A percentile compares a stretch with the other conserved stretches of the same genome.
Evolutionary conservation across 805 yeast species (phyloP).

Genomic region (Phaffomyces opuntiae): DNA sequence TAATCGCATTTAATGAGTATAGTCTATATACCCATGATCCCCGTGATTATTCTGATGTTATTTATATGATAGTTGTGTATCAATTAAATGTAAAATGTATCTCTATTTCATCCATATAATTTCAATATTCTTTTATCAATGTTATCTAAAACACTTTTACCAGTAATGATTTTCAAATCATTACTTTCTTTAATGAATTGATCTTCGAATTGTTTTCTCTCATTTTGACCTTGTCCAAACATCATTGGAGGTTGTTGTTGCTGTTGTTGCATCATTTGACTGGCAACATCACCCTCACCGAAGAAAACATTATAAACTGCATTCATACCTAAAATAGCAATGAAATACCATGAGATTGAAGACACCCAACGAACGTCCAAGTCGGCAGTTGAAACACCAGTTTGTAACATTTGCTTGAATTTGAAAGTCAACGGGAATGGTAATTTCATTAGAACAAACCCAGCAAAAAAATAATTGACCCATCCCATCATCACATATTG

Average conservation of each 20-base stretch:
- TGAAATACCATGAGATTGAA: conserved; percentile 92
- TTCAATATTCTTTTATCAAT: conserved; percentile 6
- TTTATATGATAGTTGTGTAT: no score
- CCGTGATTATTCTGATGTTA: neutral
- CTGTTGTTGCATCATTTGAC: conserved; percentile 37
- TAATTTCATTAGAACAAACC: conserved; percentile 77
- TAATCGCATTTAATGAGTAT: neutral
- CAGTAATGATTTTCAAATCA: conserved; percentile 5
- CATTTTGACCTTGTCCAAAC: neutral
- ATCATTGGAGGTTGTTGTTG: conserved; percentile 8
- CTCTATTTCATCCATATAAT: neutral
- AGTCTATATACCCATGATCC: neutral
- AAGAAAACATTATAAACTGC: conserved; percentile 71
- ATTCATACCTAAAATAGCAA: conserved; percentile 74
- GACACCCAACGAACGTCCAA: conserved; percentile 89
- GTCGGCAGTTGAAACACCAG: conserved; percentile 77
- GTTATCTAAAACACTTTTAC: conserved; percentile 4
- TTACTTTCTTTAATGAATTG: conserved; percentile 3
- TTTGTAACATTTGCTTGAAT: conserved; percentile 89
- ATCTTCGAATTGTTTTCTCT: conserved; percentile 2
- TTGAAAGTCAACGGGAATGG: conserved; percentile 90
- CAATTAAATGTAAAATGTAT: no score
- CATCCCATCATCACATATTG: conserved; percentile 94
- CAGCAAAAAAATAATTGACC: conserved; percentile 90
- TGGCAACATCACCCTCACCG: conserved; percentile 41